phyloP scores from a whole-genome alignment of 176 grass and related monocot species.

The Carex cristatella region DNA sequence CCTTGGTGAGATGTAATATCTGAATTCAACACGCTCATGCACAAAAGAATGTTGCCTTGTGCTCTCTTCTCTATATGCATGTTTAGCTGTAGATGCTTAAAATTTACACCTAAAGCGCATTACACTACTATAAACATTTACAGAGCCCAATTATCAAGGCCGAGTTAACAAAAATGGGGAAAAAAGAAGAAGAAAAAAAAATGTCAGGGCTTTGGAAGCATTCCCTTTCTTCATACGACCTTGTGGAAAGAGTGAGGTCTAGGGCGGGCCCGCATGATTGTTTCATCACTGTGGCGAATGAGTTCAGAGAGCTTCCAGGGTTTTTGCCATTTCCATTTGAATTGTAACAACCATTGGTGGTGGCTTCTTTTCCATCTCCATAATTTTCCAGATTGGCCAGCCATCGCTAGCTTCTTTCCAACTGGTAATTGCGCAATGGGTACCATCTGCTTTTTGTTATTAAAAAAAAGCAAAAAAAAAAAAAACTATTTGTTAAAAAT shows the following conservation, averaged over 20 bases:
- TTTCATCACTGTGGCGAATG: slow-evolving; percentile 84
- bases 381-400: slow-evolving; percentile 79
- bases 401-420: slow-evolving; percentile 59
- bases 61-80: slow-evolving; percentile 50
- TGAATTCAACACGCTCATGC: slow-evolving; percentile 23
- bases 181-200: slow-evolving; percentile 32
- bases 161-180: slow-evolving; percentile 45
- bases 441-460: slow-evolving; percentile 53
- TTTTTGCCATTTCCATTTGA: slow-evolving; percentile 99
- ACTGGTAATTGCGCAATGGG: slow-evolving; percentile 60
- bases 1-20: neutral
- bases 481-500: neutral
- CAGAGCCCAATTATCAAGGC: slow-evolving; percentile 49
- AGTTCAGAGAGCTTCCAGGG: slow-evolving; percentile 92
- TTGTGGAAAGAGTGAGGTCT: slow-evolving; percentile 57
- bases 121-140: slow-evolving; percentile 69
- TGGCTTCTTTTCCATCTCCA: slow-evolving; percentile 99
- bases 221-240: slow-evolving; percentile 33
- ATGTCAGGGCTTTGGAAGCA: slow-evolving; percentile 8
- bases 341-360: slow-evolving; percentile 92
- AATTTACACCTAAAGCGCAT: slow-evolving; percentile 67
- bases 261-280: slow-evolving; percentile 50
- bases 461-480: neutral
- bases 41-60: slow-evolving; percentile 39
- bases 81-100: slow-evolving; percentile 50